These are phyloP conservation scores for Zymoseptoria passerinii DNA, from an alignment of 2,329 filamentous ascomycete species.

Conservation along the genomic window DNA sequence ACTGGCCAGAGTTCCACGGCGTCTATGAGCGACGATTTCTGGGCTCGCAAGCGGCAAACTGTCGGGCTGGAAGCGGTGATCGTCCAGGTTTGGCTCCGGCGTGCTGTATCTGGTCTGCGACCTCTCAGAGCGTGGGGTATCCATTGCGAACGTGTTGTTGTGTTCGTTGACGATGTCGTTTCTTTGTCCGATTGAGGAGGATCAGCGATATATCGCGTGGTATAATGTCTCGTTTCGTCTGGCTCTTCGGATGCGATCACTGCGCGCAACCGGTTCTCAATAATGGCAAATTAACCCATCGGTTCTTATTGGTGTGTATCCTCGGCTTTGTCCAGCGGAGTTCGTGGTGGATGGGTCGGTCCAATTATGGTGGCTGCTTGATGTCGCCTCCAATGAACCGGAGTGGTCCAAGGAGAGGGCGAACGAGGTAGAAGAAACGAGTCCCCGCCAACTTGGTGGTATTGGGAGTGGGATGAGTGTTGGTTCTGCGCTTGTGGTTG, in stretches of 20 bases:
- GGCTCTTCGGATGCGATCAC: background rate
- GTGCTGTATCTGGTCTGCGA: conserved; percentile 57
- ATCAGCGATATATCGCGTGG: background rate
- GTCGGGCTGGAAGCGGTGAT: conserved; percentile 65
- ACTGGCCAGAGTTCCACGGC: conserved; percentile 67
- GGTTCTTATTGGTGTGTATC: conserved; percentile 7
- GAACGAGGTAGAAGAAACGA: conserved; percentile 66
- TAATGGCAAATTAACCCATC: conserved; percentile 24
- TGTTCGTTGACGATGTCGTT: background rate
- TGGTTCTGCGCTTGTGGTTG: conserved; percentile 10
- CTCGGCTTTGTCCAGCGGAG: conserved; percentile 6
- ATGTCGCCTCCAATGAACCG: conserved; percentile 93
- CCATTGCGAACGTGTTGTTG: conserved; percentile 30
- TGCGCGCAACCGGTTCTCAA: background rate
- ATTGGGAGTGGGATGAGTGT: conserved; percentile 35
- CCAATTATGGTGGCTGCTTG: conserved; percentile 94
- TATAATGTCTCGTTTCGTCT: background rate
- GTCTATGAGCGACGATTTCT: conserved; percentile 32
- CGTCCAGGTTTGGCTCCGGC: conserved; percentile 73
- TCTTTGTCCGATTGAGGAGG: background rate
- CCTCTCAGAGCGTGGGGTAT: conserved; percentile 58
- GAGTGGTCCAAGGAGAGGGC: conserved; percentile 86
- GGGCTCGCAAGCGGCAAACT: conserved; percentile 51
- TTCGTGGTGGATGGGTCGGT: conserved; percentile 23
- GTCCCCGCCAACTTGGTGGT: conserved; percentile 92